These are phyloP conservation scores for Penicillium polonicum DNA, from an alignment of 2,329 filamentous ascomycete genomes.

Conservation along the genomic window DNA sequence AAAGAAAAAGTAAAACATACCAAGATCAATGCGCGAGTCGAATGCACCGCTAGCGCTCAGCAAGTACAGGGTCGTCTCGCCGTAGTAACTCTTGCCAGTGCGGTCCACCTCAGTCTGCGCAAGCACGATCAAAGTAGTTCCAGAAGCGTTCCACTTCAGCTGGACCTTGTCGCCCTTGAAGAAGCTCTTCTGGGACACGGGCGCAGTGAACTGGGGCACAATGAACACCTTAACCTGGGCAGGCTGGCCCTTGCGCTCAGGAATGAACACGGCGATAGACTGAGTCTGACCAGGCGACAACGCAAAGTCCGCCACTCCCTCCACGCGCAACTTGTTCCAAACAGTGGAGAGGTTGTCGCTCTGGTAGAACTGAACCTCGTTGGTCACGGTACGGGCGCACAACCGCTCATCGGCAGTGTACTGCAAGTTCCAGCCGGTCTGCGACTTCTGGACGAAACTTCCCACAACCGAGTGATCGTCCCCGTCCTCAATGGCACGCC, in stretches of 20 bases:
- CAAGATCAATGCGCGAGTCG: constrained; percentile 82
- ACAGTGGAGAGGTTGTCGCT: constrained; percentile 80
- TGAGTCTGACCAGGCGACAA: constrained; percentile 86
- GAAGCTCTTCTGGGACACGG: constrained; percentile 96
- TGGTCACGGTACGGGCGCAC: constrained; percentile 90
- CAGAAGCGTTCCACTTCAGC: constrained; percentile 93
- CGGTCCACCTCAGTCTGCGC: constrained; percentile 98
- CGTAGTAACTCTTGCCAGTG: constrained; percentile 98
- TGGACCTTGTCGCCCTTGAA: constrained; percentile 99
- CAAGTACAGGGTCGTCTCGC: constrained; percentile 95
- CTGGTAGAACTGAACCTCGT: constrained; percentile 96
- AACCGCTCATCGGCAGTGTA: constrained; percentile 92
- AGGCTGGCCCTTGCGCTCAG: constrained; percentile 94
- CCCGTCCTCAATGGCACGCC: constrained; percentile 71
- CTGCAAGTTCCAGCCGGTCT: constrained; percentile 95
- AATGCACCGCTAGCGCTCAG: constrained; percentile 88
- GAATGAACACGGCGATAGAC: constrained; percentile 90
- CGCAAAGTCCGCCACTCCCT: constrained; percentile 86
- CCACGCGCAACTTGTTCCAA: constrained; percentile 92
- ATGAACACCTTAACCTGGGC: constrained; percentile 93
- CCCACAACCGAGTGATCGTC: constrained; percentile 73
- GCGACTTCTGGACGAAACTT: constrained; percentile 90
- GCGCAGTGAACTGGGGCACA: constrained; percentile 77
- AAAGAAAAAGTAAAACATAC: constrained; percentile 36
- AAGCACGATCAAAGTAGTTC: constrained; percentile 87